Conservation (phyloP, 441 rosid genomes). For the Euphorbia neoarborescens region DNA sequence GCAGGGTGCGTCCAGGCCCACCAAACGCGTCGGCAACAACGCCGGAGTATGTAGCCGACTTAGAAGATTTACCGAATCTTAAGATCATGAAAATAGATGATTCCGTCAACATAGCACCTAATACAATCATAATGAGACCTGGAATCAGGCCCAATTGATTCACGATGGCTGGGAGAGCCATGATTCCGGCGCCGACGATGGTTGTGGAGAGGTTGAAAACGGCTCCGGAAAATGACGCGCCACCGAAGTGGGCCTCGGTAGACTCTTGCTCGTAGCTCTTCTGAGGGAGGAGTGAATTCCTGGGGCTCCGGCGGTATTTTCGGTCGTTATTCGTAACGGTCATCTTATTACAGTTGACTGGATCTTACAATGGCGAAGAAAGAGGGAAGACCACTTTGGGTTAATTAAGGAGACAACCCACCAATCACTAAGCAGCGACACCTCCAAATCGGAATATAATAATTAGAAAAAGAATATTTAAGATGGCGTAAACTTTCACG, state of each 20-base stretch:
- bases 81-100: conserved; percentile 42
- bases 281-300: conserved; percentile 35
- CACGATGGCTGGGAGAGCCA: conserved; percentile 54
- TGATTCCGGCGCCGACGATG: conserved; percentile 57
- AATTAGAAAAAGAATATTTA: background rate
- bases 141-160: conserved; percentile 52
- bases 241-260: conserved; percentile 29
- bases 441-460: background rate
- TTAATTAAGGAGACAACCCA: too few relatives aligned
- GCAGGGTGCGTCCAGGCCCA: conserved; percentile 33
- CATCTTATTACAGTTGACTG: conserved; percentile 20
- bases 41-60: conserved; percentile 42
- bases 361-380: background rate
- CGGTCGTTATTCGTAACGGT: conserved; percentile 28
- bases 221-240: conserved; percentile 50
- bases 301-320: conserved; percentile 38
- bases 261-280: conserved; percentile 21
- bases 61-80: conserved; percentile 46
- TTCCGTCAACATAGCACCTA: conserved; percentile 41
- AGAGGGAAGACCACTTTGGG: background rate
- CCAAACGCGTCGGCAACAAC: conserved; percentile 46
- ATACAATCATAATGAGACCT: conserved; percentile 36
- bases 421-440: too few relatives aligned
- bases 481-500: conserved; percentile 14
- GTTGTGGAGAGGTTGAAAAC: conserved; percentile 61